Conservation (phyloP, 1,284 basidiomycete genomes). For the Phellopilus nigrolimitatus region DNA sequence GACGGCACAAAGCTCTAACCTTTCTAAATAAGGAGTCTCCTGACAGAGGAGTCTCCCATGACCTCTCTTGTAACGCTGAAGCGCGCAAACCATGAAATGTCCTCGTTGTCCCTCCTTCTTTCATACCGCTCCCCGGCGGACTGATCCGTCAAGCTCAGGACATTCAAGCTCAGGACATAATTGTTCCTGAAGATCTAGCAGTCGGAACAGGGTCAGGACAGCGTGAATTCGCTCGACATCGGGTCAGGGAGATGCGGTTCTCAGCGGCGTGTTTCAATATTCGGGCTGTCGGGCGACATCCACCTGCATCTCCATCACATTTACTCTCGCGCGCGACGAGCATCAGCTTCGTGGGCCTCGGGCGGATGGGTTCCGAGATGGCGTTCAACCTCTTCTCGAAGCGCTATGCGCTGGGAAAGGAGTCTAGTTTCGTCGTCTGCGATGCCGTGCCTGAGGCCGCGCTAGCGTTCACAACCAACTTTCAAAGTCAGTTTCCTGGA, state of each 20-base stretch:
- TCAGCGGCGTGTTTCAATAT: neutral
- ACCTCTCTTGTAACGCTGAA: too few species aligned
- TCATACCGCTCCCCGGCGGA: too few species aligned
- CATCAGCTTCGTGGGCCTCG: conserved; percentile 76
- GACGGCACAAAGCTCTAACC: neutral
- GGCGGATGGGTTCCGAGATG: conserved; percentile 82
- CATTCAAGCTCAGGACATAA: too few species aligned
- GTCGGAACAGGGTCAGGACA: too few species aligned
- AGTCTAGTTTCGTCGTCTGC: conserved; percentile 62
- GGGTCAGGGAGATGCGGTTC: conserved; percentile 9
- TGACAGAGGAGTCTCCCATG: too few species aligned
- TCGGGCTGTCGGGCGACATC: neutral
- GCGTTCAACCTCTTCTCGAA: conserved; percentile 78
- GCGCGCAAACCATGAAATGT: too few species aligned
- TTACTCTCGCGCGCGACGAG: conserved; percentile 52
- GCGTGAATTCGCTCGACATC: too few species aligned
- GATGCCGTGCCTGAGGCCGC: conserved; percentile 66
- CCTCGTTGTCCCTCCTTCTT: too few species aligned
- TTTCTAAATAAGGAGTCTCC: too few species aligned
- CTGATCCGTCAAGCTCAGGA: too few species aligned
- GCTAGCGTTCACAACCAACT: conserved; percentile 48
- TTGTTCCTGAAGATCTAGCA: neutral
- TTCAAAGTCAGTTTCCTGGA: conserved; percentile 51
- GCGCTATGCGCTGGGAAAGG: conserved; percentile 36
- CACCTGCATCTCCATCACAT: neutral